Conservation (phyloP, 129 eudicot genomes). For the Pulicaria dysenterica region DNA sequence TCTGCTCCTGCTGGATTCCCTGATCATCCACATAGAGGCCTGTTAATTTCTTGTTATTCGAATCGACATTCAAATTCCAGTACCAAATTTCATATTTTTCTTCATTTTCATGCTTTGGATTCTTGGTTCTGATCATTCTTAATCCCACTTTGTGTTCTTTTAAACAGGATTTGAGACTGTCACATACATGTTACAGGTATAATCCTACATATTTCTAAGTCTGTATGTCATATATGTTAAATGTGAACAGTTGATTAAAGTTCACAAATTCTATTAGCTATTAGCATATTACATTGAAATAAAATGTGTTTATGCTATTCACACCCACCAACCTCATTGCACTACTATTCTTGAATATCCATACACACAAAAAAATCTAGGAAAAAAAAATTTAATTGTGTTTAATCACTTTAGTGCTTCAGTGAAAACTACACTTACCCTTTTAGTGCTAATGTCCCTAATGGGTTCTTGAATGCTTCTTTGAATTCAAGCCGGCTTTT, state of each 20-base stretch:
- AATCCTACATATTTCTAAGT: not conserved
- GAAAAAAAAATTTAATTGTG: slow-evolving; percentile 9
- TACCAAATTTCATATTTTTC: not conserved
- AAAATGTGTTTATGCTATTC: not conserved
- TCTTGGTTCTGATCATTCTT: not conserved
- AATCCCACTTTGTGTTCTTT: not conserved
- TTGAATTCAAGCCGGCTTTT: slow-evolving; percentile 11
- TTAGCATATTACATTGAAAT: not conserved
- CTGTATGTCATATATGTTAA: not conserved
- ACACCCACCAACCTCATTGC: slow-evolving; percentile 25
- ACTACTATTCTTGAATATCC: slow-evolving; percentile 14
- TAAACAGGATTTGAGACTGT: slow-evolving; percentile 83
- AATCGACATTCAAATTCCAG: not conserved
- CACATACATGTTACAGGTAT: slow-evolving; percentile 92
- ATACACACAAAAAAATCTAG: not conserved
- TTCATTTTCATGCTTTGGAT: not conserved
- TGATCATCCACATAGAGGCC: slow-evolving; percentile 95
- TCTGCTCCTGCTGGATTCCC: slow-evolving; percentile 90
- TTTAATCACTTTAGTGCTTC: slow-evolving; percentile 26
- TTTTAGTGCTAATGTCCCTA: slow-evolving; percentile 11
- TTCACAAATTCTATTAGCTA: not conserved
- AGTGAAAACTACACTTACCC: slow-evolving; percentile 31
- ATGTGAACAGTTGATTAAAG: not conserved
- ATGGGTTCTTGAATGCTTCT: slow-evolving; percentile 5
- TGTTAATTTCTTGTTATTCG: not conserved